These are phyloP conservation scores for Candida wancherniae DNA, from an alignment of 805 yeast genomes.

Conservation along the genomic window DNA sequence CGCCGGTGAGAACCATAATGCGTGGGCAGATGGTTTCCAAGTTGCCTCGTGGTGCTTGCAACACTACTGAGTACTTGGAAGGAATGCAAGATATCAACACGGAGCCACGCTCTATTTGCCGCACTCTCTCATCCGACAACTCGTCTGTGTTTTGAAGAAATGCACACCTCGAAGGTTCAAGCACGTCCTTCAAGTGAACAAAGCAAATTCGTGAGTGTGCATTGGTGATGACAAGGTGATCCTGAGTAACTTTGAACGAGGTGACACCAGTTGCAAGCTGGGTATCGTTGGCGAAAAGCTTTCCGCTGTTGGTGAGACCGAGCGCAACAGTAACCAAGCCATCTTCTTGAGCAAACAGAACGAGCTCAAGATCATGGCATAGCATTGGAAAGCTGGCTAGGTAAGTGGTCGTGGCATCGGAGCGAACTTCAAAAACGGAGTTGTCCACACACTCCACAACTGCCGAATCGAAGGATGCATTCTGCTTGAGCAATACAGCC, in stretches of 20 bases:
- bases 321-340: slow-evolving; percentile 42
- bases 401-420: slow-evolving; percentile 23
- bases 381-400: slow-evolving; percentile 61
- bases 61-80: slow-evolving; percentile 70
- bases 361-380: slow-evolving; percentile 54
- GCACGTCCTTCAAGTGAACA: slow-evolving; percentile 55
- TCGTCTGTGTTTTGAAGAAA: slow-evolving; percentile 19
- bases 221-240: slow-evolving; percentile 76
- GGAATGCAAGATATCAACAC: slow-evolving; percentile 78
- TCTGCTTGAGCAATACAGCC: slow-evolving; percentile 51
- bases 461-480: slow-evolving; percentile 47
- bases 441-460: slow-evolving; percentile 65
- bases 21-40: slow-evolving; percentile 92
- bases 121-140: slow-evolving; percentile 68
- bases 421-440: slow-evolving; percentile 40
- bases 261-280: slow-evolving; percentile 73
- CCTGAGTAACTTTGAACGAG: slow-evolving; percentile 67
- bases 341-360: slow-evolving; percentile 19
- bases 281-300: slow-evolving; percentile 57
- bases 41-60: slow-evolving; percentile 96
- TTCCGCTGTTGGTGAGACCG: slow-evolving; percentile 75
- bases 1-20: slow-evolving; percentile 82
- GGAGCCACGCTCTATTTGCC: slow-evolving; percentile 91
- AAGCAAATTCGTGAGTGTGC: slow-evolving; percentile 82
- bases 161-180: slow-evolving; percentile 33